Evolutionary conservation across 495 filamentous ascomycete species (phyloP), one percentile per base, ranked within the genome.

Genomic region (Aspergillus sclerotiicarbonarius): DNA sequence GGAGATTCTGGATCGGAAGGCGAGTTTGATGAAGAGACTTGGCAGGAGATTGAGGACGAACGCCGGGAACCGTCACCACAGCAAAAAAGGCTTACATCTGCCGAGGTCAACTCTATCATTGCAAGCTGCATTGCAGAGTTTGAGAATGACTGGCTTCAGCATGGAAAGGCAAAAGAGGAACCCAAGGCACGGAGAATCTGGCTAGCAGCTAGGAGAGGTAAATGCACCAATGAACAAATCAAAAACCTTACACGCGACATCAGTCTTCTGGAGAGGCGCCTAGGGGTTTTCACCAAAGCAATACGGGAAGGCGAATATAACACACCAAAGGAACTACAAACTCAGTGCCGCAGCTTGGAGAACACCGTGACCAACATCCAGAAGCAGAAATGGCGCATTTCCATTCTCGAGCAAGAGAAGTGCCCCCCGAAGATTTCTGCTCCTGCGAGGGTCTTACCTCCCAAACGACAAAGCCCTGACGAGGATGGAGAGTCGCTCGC

Each of bases 1-100:
- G 88, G 87, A 25, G 86, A 93, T 0, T 93, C 83, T 0, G 79
- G 72, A 4, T 80, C 78, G 9, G 83, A 85, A 50, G 73, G 68
- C 1, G 79, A 80, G 45, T 83, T 76, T 48, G 81, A 85, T 47
- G 60, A 75, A 10, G 75, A 81, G 0, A 87, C 83, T 0, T 89
- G 78, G 82, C 67, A 67, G 12, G 90, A 92, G 60, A 86, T 87
- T 9, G 70, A 84, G 44, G 69, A 80, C 16, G 88, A 91, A 60
- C 64, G 64, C 21, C 32, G 61, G 48, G 64, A 70, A 50, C 19
- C 57, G 16, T 10, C 39, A 29, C 37, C 37, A 6, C 9, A 60
- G 59, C 8, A 57, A 58, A 4, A 63, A 57, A 37, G 53, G 51
- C 73, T 88, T 5, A 73, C 69, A 15, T 37, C 44, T n/a, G 75